Evolutionary conservation across 2,329 filamentous ascomycete species (phyloP).

Genomic region (Phymatotrichopsis omnivora): DNA sequence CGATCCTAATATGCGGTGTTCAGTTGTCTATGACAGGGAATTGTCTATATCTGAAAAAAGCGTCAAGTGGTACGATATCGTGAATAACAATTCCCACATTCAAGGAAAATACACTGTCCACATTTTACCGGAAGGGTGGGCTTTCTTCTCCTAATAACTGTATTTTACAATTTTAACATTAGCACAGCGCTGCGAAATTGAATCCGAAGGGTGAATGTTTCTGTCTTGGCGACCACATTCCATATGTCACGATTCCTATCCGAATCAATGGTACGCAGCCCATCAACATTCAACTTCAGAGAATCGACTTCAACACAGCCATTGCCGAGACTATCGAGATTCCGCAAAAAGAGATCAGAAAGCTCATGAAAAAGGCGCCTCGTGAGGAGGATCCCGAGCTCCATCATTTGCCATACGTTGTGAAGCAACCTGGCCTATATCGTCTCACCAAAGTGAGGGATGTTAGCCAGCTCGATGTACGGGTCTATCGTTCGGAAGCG

Average conservation of each 20-base stretch:
- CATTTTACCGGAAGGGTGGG: constrained; percentile 82
- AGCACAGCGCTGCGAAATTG: constrained; percentile 61
- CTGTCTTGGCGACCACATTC: constrained; percentile 57
- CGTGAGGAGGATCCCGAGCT: constrained; percentile 49
- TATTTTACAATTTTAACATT: constrained; percentile 31
- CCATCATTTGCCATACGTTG: constrained; percentile 58
- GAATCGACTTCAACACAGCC: constrained; percentile 72
- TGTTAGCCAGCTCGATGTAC: constrained; percentile 87
- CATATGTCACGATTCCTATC: constrained; percentile 61
- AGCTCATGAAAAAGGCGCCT: constrained; percentile 59
- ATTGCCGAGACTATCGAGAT: constrained; percentile 71
- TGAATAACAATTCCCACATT: constrained; percentile 88
- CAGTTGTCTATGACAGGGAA: constrained; percentile 79
- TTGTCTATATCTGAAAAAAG: constrained; percentile 85
- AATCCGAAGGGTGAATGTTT: constrained; percentile 75
- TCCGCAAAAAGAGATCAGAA: constrained; percentile 60
- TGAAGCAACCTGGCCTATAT: constrained; percentile 85
- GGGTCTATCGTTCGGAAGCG: constrained; percentile 62
- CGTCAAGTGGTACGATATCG: constrained; percentile 76
- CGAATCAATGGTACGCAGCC: constrained; percentile 90
- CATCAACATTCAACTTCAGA: constrained; percentile 76
- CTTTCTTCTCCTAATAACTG: constrained; percentile 9
- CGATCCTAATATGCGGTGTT: constrained; percentile 1
- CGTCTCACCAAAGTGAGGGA: constrained; percentile 76
- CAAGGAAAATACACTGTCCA: constrained; percentile 96